Base-by-base conservation (phyloP, 495 filamentous ascomycete species). In the Hypoxylon subgilvum region DNA sequence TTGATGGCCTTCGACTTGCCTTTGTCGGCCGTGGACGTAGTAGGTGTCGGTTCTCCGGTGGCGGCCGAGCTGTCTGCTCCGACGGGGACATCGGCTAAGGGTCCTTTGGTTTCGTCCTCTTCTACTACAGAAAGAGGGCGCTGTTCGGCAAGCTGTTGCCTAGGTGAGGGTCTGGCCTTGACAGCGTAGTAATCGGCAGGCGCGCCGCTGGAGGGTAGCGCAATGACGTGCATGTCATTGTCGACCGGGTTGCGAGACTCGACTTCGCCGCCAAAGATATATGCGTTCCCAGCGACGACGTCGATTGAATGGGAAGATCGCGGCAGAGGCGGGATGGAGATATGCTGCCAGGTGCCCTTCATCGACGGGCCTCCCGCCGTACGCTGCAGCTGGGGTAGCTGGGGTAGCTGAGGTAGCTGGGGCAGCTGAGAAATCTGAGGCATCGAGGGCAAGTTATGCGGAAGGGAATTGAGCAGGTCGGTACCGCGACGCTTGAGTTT, bases 231-330 rank as follows among this genome's bases (percentile, higher is more conserved):
- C 66, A 92, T 82, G 57, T 83, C 79, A 63, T 89, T 89, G 68
- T 90, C 86, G 23, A 83, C 74, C 8, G 85, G 84, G 34, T 81
- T 74, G 52, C 76, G 69, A 27, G 76, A 65, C 21, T 70, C 65
- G 43, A 72, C 68, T 66, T 85, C 81, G 65, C 86, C 86, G 52
- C 86, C 86, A 68, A 88, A 89, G 58, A 88, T 80, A 70, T 88
- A 92, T 12, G 84, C 82, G 36, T 81, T 79, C n/a, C 83, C 79
- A 49, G 79, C 80, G 23, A 92, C 67, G 42, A 91, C 73, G 12
- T 88, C 83, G 41, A 90, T 66, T 4, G 84, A 81, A 62, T 93
- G 90, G 0, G 86, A 86, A 2, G 86, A 88, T 8, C 89, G 81
- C 12, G 82, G 84, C 3, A 94, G 74, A 1, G 74, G 60, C 12